Evolutionary conservation across 75 land plant genomes (phyloP), one percentile per base, ranked within the genome.

Genomic region (Selaginella moellendorffii): DNA sequence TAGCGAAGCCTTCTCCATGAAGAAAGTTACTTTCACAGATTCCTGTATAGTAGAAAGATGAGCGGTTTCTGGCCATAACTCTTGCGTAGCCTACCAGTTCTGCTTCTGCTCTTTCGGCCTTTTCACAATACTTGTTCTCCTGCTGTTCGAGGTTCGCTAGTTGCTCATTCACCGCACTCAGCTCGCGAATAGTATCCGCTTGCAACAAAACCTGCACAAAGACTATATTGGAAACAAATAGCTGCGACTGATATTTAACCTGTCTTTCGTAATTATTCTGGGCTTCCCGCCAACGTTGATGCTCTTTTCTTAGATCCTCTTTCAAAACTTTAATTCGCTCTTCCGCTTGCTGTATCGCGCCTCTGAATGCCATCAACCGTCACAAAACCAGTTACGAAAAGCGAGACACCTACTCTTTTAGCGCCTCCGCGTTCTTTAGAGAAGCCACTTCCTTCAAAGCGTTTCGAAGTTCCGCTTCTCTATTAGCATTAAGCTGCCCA

Each of bases 181-280:
- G 71, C 60, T 93, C 98, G 36, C 91, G 85, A 60, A 93, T 93
- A 5, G 98, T 85, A 66, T 88, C 95, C 58, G 90, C 85, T 72
- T 85, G 98, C 10, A 93, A 79, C 17, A 88, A 67, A 30, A 93
- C 95, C 98, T 93, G 81, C 28, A 63, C 20, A 54, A 61, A 23
- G 18, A 14, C 65, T 5, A 5, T 14, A 36, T 5, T 5, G 46
- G 14, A 36, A 36, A 14, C 14, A 36, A 5, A 36, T 36, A 36
- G 46, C 10, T 36, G 46, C 46, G 46, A 36, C 46, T 14, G 46
- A 36, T 36, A 36, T 36, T 5, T 36, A 24, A 93, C 99, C 87
- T 95, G 99, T 83, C 99, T 83, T 69, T 95, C 91, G 79, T 95
- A 95, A 72, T 95, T 95, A 54, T 77, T 74, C 62, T 95, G 99